Percentiles rank a stretch among this genome's conserved stretches.
Conservation (phyloP, 768 basidiomycete species). For the Mycena floridula region DNA sequence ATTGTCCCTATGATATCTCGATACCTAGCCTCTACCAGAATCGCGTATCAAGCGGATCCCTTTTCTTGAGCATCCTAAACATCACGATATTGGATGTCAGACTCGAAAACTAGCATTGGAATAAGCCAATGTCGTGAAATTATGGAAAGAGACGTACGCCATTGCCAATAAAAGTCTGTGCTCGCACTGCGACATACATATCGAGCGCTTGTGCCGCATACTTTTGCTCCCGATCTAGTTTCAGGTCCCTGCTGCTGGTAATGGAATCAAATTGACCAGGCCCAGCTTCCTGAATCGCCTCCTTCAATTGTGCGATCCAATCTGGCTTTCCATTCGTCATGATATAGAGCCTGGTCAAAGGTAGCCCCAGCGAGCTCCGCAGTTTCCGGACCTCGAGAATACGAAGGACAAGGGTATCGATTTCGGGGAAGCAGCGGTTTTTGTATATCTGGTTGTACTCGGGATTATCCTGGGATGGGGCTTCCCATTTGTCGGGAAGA, state of each 20-base stretch:
- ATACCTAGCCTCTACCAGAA: slow-evolving; percentile 31
- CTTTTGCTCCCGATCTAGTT: slow-evolving; percentile 46
- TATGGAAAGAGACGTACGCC: slow-evolving; percentile 32
- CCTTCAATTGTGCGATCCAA: slow-evolving; percentile 44
- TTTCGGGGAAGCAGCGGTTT: slow-evolving; percentile 46
- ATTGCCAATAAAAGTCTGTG: slow-evolving; percentile 64
- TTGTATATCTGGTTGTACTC: slow-evolving; percentile 23
- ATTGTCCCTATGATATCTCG: too few relatives aligned
- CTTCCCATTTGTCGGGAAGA: slow-evolving; percentile 40
- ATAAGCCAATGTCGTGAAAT: not conserved
- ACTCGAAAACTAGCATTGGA: slow-evolving; percentile 27
- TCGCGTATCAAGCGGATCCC: slow-evolving; percentile 20
- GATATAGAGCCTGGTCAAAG: slow-evolving; percentile 46
- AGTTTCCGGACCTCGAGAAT: slow-evolving; percentile 26
- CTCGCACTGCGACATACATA: slow-evolving; percentile 61
- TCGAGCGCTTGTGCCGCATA: slow-evolving; percentile 56
- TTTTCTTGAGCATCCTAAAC: slow-evolving; percentile 24
- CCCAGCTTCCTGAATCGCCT: slow-evolving; percentile 24
- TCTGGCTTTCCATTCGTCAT: slow-evolving; percentile 54
- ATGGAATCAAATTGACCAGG: slow-evolving; percentile 42
- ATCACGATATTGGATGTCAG: slow-evolving; percentile 33
- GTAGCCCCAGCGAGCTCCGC: slow-evolving; percentile 15
- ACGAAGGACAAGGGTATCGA: slow-evolving; percentile 40
- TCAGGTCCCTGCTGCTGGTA: slow-evolving; percentile 48
- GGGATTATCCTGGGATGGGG: slow-evolving; percentile 4